Percentiles rank a stretch among this genome's conserved stretches.
Conservation (phyloP, 257 asterid genomes). For the Oldenlandia corymbosa region DNA sequence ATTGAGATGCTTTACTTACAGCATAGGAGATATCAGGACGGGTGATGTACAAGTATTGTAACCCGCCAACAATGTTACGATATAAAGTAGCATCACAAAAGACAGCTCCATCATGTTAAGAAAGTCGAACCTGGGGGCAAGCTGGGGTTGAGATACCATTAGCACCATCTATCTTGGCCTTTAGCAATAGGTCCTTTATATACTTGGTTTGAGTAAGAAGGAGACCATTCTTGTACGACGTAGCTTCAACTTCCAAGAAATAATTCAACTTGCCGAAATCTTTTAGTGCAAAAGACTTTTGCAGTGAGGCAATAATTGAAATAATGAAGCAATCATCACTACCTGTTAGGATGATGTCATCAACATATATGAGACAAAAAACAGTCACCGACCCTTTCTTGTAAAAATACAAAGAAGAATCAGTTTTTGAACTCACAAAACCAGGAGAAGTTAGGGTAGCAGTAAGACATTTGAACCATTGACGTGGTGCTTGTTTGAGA, state of each 20-base stretch:
- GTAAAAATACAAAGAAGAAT: neutral
- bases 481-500: neutral
- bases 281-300: neutral
- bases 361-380: neutral
- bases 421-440: neutral
- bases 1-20: neutral
- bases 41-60: neutral
- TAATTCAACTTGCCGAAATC: neutral
- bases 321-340: neutral
- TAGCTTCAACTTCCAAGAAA: neutral
- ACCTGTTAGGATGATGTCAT: neutral
- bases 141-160: neutral
- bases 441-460: too few species aligned
- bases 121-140: too few species aligned
- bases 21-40: neutral
- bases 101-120: neutral
- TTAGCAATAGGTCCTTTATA: neutral
- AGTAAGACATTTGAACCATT: neutral
- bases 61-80: neutral
- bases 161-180: neutral
- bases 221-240: neutral
- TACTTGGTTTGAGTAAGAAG: neutral
- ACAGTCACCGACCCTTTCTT: neutral
- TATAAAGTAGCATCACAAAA: neutral
- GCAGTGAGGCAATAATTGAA: neutral